These are phyloP conservation scores for Fremontodendron californicum DNA, from an alignment of 345 rosid genomes.

Conservation along the genomic window DNA sequence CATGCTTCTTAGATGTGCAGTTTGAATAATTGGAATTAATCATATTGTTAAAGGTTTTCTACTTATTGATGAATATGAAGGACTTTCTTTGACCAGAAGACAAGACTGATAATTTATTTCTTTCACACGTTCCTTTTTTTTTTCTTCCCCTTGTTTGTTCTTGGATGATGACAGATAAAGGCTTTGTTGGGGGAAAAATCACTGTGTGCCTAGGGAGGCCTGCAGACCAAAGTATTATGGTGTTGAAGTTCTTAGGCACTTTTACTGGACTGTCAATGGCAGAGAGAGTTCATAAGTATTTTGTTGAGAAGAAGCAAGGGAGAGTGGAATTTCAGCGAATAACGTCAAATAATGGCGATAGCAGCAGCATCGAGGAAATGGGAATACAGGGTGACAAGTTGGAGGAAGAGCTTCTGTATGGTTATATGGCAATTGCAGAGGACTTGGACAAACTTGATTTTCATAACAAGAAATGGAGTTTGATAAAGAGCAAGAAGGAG, in stretches of 20 bases:
- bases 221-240: conserved; percentile 47
- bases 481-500: conserved; percentile 50
- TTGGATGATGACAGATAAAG: conserved; percentile 35
- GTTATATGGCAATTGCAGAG: conserved; percentile 45
- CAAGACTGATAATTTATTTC: neutral
- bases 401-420: conserved; percentile 40
- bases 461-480: conserved; percentile 33
- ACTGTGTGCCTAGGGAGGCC: conserved; percentile 43
- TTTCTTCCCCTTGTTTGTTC: neutral
- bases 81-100: neutral
- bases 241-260: conserved; percentile 39
- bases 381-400: conserved; percentile 9
- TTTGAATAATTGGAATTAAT: too few relatives aligned
- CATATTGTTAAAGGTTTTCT: neutral
- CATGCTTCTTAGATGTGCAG: too few relatives aligned
- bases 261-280: conserved; percentile 47
- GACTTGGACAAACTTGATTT: conserved; percentile 49
- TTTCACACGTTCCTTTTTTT: neutral
- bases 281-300: conserved; percentile 40
- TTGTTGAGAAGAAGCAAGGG: conserved; percentile 31
- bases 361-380: conserved; percentile 4
- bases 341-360: conserved; percentile 28
- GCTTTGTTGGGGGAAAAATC: conserved; percentile 30
- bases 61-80: neutral
- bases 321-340: conserved; percentile 39